Evolutionary conservation across 1,139 yeast species (phyloP), one percentile per base, ranked within the genome.

Genomic region (Hansenula anomala): DNA sequence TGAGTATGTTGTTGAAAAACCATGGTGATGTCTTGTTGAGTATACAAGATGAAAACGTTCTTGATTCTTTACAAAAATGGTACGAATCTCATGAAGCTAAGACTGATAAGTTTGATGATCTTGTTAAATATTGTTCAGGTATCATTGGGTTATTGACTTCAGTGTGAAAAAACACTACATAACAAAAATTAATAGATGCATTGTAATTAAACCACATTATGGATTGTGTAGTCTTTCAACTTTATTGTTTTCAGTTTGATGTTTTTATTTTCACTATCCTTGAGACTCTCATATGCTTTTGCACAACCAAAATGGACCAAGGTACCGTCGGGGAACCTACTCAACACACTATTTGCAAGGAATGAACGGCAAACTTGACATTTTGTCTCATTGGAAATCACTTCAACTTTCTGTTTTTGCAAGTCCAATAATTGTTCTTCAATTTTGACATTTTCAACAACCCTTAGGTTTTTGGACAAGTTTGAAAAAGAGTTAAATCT

Each of bases 61-160:
- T 61, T 30, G 59, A 56, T 1, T 73, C 77, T 1, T 60, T 88
- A 36, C 64, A 64, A 13, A 49, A 53, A 11, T 81, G 87, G 86
- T 65, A 68, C 38, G 50, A 46, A 2, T 63, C 55, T 18, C 82
- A 79, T 48, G 51, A 56, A 18, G 50, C 46, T 0, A 73, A 69
- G 39, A 67, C 71, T 30, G 67, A 66, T 12, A 68, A 71, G 24
- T 60, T 92, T 54, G 95, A 88, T 51, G 76, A 74, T 25, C 63
- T 87, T 44, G 77, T 80, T 23, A 86, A 89, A 56, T 89, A 82
- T 62, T 87, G 96, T 59, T 71, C 94, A 1, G 94, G 96, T 45
- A 90, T 90, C 11, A 66, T 87, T 31, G 74, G 70, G 48, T 82
- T 86, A 53, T 67, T 89, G 36, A 47, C 54, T 9, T 45, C 55